Conservation (phyloP, 495 filamentous ascomycete genomes). For the Mytilinidion resinicola region DNA sequence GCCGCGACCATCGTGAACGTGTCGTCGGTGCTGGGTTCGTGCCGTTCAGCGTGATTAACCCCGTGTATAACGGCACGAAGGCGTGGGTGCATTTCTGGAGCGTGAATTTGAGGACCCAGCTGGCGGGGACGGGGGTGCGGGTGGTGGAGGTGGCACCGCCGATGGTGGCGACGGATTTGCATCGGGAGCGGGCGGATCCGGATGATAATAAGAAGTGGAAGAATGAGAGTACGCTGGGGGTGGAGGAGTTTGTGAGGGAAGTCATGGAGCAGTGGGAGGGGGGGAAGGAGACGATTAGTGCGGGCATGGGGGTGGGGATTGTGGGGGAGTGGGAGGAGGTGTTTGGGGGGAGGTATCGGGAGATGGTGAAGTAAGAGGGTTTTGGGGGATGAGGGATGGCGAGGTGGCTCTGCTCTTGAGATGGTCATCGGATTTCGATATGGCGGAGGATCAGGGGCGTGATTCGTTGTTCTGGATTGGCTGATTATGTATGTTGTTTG, state of each 20-base stretch:
- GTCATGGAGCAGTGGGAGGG: conserved; percentile 34
- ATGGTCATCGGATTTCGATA: too few relatives aligned
- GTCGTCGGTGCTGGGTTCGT: conserved; percentile 41
- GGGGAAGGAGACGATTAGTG: conserved; percentile 38
- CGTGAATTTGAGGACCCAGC: conserved; percentile 43
- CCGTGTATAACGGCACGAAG: conserved; percentile 46
- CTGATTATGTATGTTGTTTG: too few relatives aligned
- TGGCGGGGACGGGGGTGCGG: conserved; percentile 35
- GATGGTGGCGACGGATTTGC: conserved; percentile 44
- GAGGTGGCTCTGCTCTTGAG: too few relatives aligned
- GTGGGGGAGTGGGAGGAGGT: conserved; percentile 39
- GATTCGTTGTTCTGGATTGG: too few relatives aligned
- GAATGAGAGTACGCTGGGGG: conserved; percentile 36
- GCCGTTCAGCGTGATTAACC: conserved; percentile 42
- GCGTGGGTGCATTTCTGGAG: conserved; percentile 46
- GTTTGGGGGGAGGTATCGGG: conserved; percentile 21
- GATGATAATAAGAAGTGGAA: conserved; percentile 48
- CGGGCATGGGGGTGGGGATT: conserved; percentile 32
- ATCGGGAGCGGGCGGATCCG: conserved; percentile 45
- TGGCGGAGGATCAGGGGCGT: too few relatives aligned
- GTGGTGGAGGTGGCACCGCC: conserved; percentile 46
- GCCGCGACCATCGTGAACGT: conserved; percentile 42
- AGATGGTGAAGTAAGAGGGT: too few relatives aligned
- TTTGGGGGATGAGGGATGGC: too few relatives aligned
- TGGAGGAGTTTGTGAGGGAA: conserved; percentile 45